Base-by-base conservation (phyloP, 2,329 filamentous ascomycete species). In the Didymella arachidicola region DNA sequence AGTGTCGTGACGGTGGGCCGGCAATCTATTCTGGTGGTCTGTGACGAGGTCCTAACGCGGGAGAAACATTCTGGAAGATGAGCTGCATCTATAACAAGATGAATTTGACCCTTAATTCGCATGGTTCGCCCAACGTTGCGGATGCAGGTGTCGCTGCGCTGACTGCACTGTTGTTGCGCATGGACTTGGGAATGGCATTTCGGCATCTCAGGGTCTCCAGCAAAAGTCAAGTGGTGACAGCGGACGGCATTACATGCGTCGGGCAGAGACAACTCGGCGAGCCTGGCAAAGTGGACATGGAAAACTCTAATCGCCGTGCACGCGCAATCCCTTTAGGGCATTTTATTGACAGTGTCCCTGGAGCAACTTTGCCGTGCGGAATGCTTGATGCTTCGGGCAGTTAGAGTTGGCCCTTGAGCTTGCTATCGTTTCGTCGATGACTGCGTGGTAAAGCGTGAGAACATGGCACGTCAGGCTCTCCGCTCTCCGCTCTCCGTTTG, bases 21-120 rank as follows among this genome's bases (percentile, higher is more conserved):
- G 64, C 59, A 73, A 72, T 74, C 63, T 73, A 71, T 64, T 68
- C 62, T 63, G 64, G 69, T 68, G 68, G 66, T 60, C 52, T 61
- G 53, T 62, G 60, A 68, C 63, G 57, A 62, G 61, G 64, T 46
- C 41, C 47, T 49, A 60, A 63, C 51, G 63, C 69, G 68, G 64
- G 63, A 71, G 69, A 74, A 73, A 58, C 30, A 32, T 73, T 72
- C 68, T 73, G 65, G 71, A 72, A 73, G 65, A 71, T 68, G 62
- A 67, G 57, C 29, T 61, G 57, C 60, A 62, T 57, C 46, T 58
- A 59, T 56, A 52, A 59, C 55, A 58, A 62, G 50, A 53, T 58
- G 48, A 58, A 39, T 43, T 29, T 54, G 38, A 54, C 53, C 59
- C 61, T 61, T 59, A 54, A 57, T 50, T 45, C 36, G 45, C 59